A percentile compares a stretch with the other conserved stretches of the same genome.
phyloP scores from a whole-genome alignment of 805 yeast genomes.

The Ogataea haglerorum region DNA sequence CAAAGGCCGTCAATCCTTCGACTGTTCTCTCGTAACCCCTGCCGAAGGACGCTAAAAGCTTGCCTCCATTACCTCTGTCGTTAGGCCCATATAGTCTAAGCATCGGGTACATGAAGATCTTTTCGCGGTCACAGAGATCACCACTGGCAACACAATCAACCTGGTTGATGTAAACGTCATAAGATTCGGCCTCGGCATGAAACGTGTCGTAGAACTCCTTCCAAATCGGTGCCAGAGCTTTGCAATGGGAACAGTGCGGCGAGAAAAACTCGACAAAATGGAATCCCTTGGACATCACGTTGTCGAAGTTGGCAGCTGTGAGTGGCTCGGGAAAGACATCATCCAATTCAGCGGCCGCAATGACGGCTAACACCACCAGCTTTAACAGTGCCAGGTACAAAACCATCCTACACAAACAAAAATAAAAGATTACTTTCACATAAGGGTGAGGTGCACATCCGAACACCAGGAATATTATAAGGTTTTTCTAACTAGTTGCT shows the following conservation, averaged over 20 bases:
- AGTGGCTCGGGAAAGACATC: conserved; percentile 49
- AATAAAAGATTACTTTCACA: neutral
- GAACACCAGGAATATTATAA: conserved; percentile 3
- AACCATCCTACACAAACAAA: conserved; percentile 3
- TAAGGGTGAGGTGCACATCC: neutral
- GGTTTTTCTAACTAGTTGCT: neutral
- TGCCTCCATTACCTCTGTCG: conserved; percentile 37
- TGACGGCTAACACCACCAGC: neutral
- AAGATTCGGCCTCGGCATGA: conserved; percentile 43
- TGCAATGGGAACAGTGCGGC: conserved; percentile 87
- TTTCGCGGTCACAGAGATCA: conserved; percentile 73
- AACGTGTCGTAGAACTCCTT: conserved; percentile 54
- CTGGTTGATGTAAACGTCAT: conserved; percentile 58
- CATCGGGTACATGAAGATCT: conserved; percentile 64
- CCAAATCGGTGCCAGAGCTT: conserved; percentile 79
- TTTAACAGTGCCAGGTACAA: neutral
- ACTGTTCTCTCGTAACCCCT: conserved; percentile 41
- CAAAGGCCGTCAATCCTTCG: conserved; percentile 49
- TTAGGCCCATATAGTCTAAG: conserved; percentile 66
- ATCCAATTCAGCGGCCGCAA: conserved; percentile 4
- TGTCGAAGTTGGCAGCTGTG: conserved; percentile 48
- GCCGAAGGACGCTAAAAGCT: conserved; percentile 45
- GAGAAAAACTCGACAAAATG: conserved; percentile 86
- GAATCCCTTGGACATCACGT: conserved; percentile 46
- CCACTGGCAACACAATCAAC: conserved; percentile 87